Evolutionary conservation across 371 early-diverging fungal genomes (phyloP).

Genomic region (Capillidium rhysosporum): DNA sequence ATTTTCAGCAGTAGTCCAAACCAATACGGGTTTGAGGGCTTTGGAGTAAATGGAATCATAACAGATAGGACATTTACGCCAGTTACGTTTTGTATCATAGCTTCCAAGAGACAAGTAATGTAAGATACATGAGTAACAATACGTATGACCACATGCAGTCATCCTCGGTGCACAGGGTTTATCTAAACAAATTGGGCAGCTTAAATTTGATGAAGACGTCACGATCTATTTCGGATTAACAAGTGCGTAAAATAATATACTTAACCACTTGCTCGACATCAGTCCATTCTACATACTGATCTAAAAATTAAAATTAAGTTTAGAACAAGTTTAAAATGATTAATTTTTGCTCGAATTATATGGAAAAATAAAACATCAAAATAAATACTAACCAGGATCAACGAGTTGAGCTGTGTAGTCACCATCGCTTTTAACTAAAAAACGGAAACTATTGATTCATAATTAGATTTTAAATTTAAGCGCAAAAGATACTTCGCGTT

Average conservation of each 20-base stretch:
- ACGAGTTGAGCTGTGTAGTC: conserved; percentile 37
- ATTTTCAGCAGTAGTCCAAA: too few species aligned
- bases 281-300: conserved; percentile 50
- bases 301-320: conserved; percentile 9
- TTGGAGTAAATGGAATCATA: conserved; percentile 62
- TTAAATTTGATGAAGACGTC: conserved; percentile 31
- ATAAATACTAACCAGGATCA: conserved; percentile 44
- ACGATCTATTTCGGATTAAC: conserved; percentile 22
- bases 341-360: too few species aligned
- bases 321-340: conserved; percentile 7
- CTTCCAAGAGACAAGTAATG: conserved; percentile 47
- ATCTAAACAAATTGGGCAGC: conserved; percentile 82
- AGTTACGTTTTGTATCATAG: conserved; percentile 16
- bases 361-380: neutral
- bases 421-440: conserved; percentile 44
- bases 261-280: conserved; percentile 70
- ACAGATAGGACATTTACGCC: conserved; percentile 88
- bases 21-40: conserved; percentile 47
- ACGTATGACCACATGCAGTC: conserved; percentile 85
- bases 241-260: neutral
- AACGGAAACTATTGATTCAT: conserved; percentile 51
- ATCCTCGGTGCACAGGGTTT: conserved; percentile 64
- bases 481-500: conserved; percentile 66
- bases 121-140: conserved; percentile 67
- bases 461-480: neutral